Conservation (phyloP, 2,329 filamentous ascomycete species). For the Phialocephala subalpina region DNA sequence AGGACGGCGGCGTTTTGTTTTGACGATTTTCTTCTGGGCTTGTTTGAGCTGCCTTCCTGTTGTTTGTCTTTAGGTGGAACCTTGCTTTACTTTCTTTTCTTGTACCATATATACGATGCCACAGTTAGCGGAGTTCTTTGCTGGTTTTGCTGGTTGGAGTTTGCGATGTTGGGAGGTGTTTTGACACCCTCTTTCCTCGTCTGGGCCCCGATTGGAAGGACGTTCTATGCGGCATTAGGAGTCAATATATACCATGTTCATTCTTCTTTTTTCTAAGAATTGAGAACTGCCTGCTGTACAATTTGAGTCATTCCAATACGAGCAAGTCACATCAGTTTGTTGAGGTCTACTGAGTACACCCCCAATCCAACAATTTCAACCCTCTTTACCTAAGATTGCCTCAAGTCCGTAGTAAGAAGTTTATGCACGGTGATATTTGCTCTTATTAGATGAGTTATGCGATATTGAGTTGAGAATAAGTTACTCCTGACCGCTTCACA, state of each 20-base stretch:
- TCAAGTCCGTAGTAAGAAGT: neutral
- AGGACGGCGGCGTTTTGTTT: neutral
- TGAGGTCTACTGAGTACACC: no score
- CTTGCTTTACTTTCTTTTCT: conserved; percentile 1
- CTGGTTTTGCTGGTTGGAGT: neutral
- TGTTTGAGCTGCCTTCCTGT: neutral
- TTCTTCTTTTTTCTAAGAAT: neutral
- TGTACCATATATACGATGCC: neutral
- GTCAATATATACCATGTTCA: neutral
- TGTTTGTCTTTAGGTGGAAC: no score
- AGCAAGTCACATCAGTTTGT: no score
- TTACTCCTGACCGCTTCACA: neutral
- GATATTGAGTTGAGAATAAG: neutral
- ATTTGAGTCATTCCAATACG: no score
- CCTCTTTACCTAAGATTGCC: no score
- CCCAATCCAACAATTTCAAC: no score
- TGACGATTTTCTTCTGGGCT: neutral
- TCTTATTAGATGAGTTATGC: neutral
- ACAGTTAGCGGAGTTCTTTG: neutral
- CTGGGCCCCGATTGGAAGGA: neutral
- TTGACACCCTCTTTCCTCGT: neutral
- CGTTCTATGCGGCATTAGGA: neutral
- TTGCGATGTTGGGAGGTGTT: neutral
- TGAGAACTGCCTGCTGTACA: no score
- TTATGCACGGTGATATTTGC: conserved; percentile 7